Conservation (phyloP, 805 yeast species). For the Schwanniomyces sp. region DNA sequence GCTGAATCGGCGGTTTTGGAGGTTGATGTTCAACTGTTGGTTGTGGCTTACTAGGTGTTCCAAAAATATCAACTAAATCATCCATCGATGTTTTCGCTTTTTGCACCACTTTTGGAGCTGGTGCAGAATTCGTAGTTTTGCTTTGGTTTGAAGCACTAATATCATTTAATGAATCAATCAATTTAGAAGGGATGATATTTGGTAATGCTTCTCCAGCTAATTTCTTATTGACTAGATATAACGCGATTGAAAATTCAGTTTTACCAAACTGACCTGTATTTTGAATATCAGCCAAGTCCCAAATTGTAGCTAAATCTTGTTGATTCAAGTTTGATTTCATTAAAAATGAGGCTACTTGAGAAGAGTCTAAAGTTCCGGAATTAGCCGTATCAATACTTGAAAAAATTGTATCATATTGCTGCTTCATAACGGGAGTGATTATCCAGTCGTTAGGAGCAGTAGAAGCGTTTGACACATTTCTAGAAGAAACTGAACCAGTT, state of each 20-base stretch:
- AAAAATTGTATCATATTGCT: slow-evolving; percentile 78
- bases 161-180: slow-evolving; percentile 39
- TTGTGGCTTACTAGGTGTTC: slow-evolving; percentile 22
- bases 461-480: slow-evolving; percentile 13
- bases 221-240: slow-evolving; percentile 86
- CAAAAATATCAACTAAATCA: slow-evolving; percentile 58
- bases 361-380: slow-evolving; percentile 66
- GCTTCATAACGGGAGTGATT: slow-evolving; percentile 64
- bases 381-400: slow-evolving; percentile 69
- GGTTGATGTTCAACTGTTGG: slow-evolving; percentile 14
- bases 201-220: slow-evolving; percentile 80
- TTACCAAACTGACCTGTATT: slow-evolving; percentile 80
- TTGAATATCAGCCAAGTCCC: slow-evolving; percentile 93
- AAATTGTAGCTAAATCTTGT: slow-evolving; percentile 79
- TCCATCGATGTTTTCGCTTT: slow-evolving; percentile 51
- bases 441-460: slow-evolving; percentile 54
- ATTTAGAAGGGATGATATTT: slow-evolving; percentile 66
- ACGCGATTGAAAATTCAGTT: slow-evolving; percentile 87
- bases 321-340: slow-evolving; percentile 85
- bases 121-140: slow-evolving; percentile 2
- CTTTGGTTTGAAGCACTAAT: slow-evolving; percentile 1
- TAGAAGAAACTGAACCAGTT: slow-evolving; percentile 11
- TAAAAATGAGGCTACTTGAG: slow-evolving; percentile 83
- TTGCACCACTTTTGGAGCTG: slow-evolving; percentile 7
- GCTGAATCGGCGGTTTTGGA: slow-evolving; percentile 15